Evolutionary conservation across 257 asterid genomes (phyloP), one percentile per base, ranked within the genome.

Genomic region (Penstemon newberryi): DNA sequence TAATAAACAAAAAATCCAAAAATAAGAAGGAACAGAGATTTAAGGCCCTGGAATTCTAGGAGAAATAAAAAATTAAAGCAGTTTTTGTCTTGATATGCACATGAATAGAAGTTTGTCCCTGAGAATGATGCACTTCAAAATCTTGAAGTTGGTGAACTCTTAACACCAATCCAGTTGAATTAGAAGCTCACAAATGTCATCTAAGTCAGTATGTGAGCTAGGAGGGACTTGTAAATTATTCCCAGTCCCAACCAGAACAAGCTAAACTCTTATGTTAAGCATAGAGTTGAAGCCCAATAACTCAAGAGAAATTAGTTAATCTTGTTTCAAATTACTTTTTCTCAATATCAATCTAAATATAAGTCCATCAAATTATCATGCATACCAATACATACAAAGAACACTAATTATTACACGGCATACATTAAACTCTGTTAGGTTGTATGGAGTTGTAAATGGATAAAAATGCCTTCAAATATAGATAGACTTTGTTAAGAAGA

Each of bases 141-240:
- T 42, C 4, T 10, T 40, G 42, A 66, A 41, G 13, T 53, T 25
- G 53, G 33, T 44, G 44, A 42, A 55, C 47, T 15, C 3, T 40
- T 4, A 54, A 15, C n/a, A 65, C 9, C 44, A 47, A 50, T 25
- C 33, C 38, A 65, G 43, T 8, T 13, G 4, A 71, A 66, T 36
- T 5, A 65, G 65, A 61, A 43, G 11, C 49, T 58, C 44, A 53
- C 37, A 38, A 71, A 65, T 54, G 49, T n/a, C 65, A 64, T 44
- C 5, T 33, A 50, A 41, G 19, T n/a, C 7, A 12, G 36, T 4
- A 33, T 45, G 45, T 18, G 70, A 38, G 49, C 61, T 53, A 15
- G 18, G 18, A 39, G 51, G 71, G 52, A 51, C 50, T 33, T 19
- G 60, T 7, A 56, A 52, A 36, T 49, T 41, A 56, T 13, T 38